Evolutionary conservation across 2,329 filamentous ascomycete genomes (phyloP), one percentile per base, ranked within the genome.

Genomic region (Diplocarpon mali): DNA sequence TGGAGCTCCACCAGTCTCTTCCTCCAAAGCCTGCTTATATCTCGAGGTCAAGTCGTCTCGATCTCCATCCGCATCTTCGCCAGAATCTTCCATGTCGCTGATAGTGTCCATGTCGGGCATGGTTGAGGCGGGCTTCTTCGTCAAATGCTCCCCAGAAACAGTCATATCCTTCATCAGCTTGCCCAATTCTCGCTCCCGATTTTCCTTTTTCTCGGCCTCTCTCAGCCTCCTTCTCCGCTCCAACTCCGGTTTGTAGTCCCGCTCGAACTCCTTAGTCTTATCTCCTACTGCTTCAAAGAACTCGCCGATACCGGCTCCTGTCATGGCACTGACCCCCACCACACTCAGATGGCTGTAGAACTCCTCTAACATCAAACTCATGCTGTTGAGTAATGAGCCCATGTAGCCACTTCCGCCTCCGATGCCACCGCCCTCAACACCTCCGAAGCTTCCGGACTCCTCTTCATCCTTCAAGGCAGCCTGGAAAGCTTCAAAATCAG

Each of bases 351-450:
- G 88, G 32, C 86, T 81, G 65, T 98, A 98, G 61, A 98, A 98
- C 63, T 98, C 92, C 59, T 98, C 92, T 29, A 98, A 71, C 75
- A 98, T 87, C 50, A 96, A 70, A 60, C 87, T 95, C 92, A 98
- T 98, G 60, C 87, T 95, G 71, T 95, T 96, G 42, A 98, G 73
- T 44, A 96, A 68, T 53, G 85, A 93, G 44, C 85, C 83, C 92
- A 98, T 96, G 68, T 98, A 98, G 12, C 92, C 92, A 55, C 83
- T 92, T 10, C 88, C 88, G 5, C 80, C 77, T 10, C 77, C 75
- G 46, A 73, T 63, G 7, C 75, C 75, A 35, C 73, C 68, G 13
- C 67, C 80, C 54, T 88, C 87, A 24, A 75, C 71, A 12, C 83
- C 80, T 11, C 84, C 85, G 58, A 88, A 84, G 0, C 76, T 79